phyloP scores from a whole-genome alignment of 2,329 filamentous ascomycete genomes.

The Drechslera avenae region DNA sequence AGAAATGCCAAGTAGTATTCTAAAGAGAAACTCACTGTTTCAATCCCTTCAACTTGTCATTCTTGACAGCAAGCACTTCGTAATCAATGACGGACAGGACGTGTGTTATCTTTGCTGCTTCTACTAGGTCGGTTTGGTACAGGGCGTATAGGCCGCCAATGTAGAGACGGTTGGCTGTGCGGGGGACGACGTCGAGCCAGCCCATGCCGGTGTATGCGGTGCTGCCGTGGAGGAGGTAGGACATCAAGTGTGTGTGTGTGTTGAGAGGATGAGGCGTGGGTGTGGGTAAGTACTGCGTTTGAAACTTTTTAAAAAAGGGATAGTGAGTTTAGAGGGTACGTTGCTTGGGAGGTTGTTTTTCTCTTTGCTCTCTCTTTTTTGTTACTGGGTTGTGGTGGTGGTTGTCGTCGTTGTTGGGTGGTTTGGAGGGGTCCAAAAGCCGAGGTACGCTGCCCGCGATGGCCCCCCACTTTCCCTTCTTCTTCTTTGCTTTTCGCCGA shows the following conservation, averaged over 20 bases:
- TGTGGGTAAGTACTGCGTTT: too few species aligned
- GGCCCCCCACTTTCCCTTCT: too few species aligned
- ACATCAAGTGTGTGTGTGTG: slow-evolving; percentile 21
- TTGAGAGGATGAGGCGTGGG: background rate
- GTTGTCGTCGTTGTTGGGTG: too few species aligned
- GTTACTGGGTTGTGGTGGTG: too few species aligned
- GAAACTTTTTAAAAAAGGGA: too few species aligned
- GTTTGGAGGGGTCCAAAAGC: too few species aligned
- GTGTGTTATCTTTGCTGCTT: slow-evolving; percentile 39
- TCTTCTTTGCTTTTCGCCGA: too few species aligned
- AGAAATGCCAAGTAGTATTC: too few species aligned
- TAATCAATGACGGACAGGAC: slow-evolving; percentile 44
- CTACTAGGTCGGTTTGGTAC: slow-evolving; percentile 47
- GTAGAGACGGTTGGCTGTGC: slow-evolving; percentile 40
- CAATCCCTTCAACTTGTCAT: slow-evolving; percentile 33
- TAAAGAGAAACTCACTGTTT: slow-evolving; percentile 26
- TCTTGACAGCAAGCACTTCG: slow-evolving; percentile 33
- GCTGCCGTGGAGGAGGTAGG: slow-evolving; percentile 41
- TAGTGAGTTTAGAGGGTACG: too few species aligned
- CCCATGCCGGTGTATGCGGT: slow-evolving; percentile 42
- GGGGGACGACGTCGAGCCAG: slow-evolving; percentile 48
- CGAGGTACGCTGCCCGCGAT: too few species aligned
- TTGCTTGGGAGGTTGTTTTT: too few species aligned
- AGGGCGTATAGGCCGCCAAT: slow-evolving; percentile 52
- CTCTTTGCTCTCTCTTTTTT: too few species aligned